Conservation (phyloP, 164 flowering plant species). For the Magnolia sinica region DNA sequence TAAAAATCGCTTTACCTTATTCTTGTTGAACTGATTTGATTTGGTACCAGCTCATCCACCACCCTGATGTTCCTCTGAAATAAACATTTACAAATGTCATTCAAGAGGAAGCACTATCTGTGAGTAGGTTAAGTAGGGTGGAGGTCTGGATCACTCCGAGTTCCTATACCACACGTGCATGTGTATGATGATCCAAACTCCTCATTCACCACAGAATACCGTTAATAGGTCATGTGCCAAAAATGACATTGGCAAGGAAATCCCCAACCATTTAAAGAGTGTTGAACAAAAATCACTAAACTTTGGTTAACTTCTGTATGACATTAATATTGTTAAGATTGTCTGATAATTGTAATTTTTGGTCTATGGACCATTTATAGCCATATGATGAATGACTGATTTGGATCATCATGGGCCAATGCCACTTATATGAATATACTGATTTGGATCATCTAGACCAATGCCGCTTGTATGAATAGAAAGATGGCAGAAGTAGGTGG, state of each 20-base stretch:
- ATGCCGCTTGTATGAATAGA: background rate
- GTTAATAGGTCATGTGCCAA: too few species aligned
- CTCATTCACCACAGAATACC: too few species aligned
- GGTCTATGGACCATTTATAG: too few species aligned
- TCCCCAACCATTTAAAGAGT: too few species aligned
- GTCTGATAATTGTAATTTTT: too few species aligned
- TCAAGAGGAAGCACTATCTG: background rate
- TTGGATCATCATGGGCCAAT: too few species aligned
- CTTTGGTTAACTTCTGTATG: too few species aligned
- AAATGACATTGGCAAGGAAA: too few species aligned
- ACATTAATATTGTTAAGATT: too few species aligned
- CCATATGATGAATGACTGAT: too few species aligned
- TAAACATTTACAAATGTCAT: too few species aligned
- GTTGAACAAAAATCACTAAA: too few species aligned
- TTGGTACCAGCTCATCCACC: constrained; percentile 80
- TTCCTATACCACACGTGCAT: background rate
- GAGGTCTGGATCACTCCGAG: background rate
- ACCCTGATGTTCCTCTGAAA: constrained; percentile 65
- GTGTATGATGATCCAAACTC: background rate
- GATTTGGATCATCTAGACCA: background rate
- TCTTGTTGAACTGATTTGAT: constrained; percentile 84
- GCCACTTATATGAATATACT: background rate
- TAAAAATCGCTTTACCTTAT: constrained; percentile 45
- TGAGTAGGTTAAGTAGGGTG: background rate
- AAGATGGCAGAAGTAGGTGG: background rate